Evolutionary conservation across 192 early-diverging fungal species (phyloP).

Genomic region (Phycomyces blakesleeanus): DNA sequence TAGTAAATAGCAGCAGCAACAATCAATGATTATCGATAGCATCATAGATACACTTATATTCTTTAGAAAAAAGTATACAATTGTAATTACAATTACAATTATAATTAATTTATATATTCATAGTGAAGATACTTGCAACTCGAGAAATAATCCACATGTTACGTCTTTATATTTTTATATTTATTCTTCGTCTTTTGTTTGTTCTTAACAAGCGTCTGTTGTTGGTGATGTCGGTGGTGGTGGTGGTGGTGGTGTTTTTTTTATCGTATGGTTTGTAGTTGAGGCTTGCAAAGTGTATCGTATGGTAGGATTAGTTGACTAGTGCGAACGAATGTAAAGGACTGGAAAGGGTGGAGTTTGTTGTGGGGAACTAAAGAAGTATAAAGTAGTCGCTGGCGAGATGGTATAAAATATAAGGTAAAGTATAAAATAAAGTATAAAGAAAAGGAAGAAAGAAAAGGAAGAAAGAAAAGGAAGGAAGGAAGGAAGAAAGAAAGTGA

Average conservation of each 20-base stretch:
- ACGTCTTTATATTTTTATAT: slow-evolving; percentile 6
- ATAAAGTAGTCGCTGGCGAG: background rate
- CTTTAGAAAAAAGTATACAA: no score
- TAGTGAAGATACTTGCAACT: slow-evolving; percentile 26
- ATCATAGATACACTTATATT: no score
- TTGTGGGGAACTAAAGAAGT: background rate
- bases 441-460: slow-evolving; percentile 4
- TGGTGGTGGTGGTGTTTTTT: no score
- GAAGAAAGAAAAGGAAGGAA: background rate
- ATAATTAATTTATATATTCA: background rate
- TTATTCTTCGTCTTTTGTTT: no score
- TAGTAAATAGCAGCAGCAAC: no score
- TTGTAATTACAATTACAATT: background rate
- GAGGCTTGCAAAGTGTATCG: no score
- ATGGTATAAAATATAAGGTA: slow-evolving; percentile 1
- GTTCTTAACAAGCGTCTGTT: no score
- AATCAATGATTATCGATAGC: no score
- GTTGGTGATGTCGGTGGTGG: no score
- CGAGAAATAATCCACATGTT: slow-evolving; percentile 39
- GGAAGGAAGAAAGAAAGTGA: slow-evolving; percentile 2
- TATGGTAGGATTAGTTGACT: no score
- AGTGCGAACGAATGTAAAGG: slow-evolving; percentile 6
- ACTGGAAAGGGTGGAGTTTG: background rate
- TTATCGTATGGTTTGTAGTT: no score
- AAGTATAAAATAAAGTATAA: background rate